Evolutionary conservation across 2,329 filamentous ascomycete species (phyloP).

Genomic region (Cordyceps cicadae): DNA sequence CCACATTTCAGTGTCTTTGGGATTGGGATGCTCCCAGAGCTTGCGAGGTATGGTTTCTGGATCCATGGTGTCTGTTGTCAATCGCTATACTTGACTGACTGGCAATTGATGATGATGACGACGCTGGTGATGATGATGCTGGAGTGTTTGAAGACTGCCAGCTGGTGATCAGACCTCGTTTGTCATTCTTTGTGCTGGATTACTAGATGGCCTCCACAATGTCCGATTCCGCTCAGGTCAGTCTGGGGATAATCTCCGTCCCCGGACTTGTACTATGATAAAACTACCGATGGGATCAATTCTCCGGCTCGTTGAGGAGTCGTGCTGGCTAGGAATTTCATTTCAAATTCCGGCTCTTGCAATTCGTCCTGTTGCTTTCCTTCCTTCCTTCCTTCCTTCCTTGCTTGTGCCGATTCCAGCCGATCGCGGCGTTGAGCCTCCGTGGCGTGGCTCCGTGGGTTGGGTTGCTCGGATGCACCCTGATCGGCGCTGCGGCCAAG

Average conservation of each 20-base stretch:
- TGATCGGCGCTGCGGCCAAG: neutral
- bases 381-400: neutral
- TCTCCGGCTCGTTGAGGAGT: neutral
- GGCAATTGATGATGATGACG: neutral
- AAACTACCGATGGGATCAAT: no score
- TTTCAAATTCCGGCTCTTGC: neutral
- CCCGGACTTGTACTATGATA: no score
- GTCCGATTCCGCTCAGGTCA: neutral
- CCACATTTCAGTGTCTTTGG: slow-evolving; percentile 56
- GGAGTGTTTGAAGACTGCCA: neutral
- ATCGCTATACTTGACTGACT: neutral
- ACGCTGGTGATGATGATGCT: neutral
- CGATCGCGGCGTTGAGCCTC: neutral
- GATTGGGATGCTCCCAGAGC: slow-evolving; percentile 60
- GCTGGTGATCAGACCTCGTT: neutral
- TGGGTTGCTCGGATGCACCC: neutral
- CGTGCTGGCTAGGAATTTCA: neutral
- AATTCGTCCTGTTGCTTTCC: neutral
- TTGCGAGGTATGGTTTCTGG: slow-evolving; percentile 42
- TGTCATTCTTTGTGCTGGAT: no score
- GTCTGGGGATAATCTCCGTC: neutral
- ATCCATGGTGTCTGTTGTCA: slow-evolving; percentile 20
- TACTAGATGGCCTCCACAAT: no score
- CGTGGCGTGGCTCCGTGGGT: neutral
- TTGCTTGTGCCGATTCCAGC: neutral